phyloP scores from a whole-genome alignment of 345 rosid species.

The Excoecaria agallocha region DNA sequence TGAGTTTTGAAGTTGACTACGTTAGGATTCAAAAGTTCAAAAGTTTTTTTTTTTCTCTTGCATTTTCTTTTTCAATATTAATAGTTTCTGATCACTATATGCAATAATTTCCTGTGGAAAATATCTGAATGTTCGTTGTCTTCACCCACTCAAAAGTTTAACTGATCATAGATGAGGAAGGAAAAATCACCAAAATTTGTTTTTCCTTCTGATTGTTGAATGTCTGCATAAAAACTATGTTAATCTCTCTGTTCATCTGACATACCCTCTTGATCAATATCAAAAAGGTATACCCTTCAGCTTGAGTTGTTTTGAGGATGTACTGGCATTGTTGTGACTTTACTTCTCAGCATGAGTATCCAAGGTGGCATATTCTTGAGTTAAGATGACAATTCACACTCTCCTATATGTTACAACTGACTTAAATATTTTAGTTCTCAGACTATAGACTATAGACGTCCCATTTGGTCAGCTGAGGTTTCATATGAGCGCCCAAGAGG shows the following conservation, averaged over 20 bases:
- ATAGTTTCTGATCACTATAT: no score
- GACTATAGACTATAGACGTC: not conserved
- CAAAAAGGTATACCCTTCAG: not conserved
- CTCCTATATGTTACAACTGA: not conserved
- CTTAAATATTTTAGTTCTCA: not conserved
- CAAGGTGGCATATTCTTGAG: not conserved
- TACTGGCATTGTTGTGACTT: not conserved
- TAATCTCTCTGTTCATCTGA: not conserved
- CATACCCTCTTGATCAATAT: not conserved
- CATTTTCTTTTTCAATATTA: no score
- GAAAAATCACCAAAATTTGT: not conserved
- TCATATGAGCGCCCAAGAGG: not conserved
- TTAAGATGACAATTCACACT: no score
- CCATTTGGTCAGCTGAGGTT: not conserved
- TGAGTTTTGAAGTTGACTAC: not conserved
- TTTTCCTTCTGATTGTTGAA: not conserved
- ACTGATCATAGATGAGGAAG: not conserved
- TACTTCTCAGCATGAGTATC: not conserved
- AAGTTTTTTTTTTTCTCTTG: no score
- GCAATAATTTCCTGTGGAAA: no score
- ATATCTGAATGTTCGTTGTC: no score
- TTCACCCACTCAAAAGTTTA: no score
- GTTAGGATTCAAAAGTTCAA: not conserved
- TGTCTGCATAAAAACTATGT: not conserved
- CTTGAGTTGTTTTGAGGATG: not conserved